Conservation (phyloP, 768 basidiomycete genomes). For the Mycena olivaceomarginata region DNA sequence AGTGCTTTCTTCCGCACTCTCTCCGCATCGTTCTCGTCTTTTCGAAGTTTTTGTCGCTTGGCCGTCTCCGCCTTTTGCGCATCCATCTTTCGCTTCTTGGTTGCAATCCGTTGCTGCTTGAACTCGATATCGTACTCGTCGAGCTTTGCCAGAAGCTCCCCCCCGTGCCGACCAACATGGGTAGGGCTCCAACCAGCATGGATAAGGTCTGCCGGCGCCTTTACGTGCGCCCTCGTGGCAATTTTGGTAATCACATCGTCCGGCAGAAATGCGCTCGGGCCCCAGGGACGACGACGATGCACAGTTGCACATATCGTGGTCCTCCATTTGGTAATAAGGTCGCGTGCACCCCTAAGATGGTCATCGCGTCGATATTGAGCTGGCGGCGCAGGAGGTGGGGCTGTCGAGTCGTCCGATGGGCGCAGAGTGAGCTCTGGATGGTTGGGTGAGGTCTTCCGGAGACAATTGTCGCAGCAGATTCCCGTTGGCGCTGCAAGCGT, state of each 20-base stretch:
- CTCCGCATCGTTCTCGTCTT: no score
- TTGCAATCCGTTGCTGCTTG: no score
- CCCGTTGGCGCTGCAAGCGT: constrained; percentile 28
- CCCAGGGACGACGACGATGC: not conserved
- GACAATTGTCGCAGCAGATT: constrained; percentile 40
- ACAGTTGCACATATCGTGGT: not conserved
- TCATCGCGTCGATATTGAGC: not conserved
- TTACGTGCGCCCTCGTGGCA: not conserved
- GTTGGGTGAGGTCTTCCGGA: constrained; percentile 1
- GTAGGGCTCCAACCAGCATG: no score
- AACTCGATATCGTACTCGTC: no score
- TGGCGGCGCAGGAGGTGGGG: not conserved
- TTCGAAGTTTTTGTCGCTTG: no score
- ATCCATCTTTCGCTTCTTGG: no score
- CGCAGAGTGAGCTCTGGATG: constrained; percentile 9
- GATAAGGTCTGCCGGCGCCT: not conserved
- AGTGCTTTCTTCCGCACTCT: no score
- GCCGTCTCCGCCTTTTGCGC: no score
- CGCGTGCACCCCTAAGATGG: constrained; percentile 4
- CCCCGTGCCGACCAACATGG: no score
- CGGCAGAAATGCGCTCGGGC: not conserved
- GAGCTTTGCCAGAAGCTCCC: no score
- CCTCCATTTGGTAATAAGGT: constrained; percentile 11
- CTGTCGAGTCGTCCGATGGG: not conserved
- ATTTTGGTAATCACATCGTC: not conserved